Percentiles rank a stretch among this genome's conserved stretches.
Conservation (phyloP, 164 flowering plant genomes). For the Tetracentron sinense region DNA sequence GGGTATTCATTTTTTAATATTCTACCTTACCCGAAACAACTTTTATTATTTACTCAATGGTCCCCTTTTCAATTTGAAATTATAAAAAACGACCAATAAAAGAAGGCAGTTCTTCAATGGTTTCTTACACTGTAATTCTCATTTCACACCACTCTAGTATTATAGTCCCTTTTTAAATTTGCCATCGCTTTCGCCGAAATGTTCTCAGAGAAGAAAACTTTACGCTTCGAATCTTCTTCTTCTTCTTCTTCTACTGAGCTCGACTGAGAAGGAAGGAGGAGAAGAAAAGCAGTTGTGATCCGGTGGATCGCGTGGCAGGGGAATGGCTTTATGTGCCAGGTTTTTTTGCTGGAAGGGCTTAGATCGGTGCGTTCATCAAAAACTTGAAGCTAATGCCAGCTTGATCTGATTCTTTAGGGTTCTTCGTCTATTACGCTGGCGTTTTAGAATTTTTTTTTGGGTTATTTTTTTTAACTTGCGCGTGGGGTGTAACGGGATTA, state of each 20-base stretch:
- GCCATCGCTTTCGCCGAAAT: not conserved
- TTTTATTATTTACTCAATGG: no score
- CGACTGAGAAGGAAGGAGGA: not conserved
- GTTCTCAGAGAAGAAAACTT: not conserved
- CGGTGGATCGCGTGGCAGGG: not conserved
- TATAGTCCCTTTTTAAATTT: no score
- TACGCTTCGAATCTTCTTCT: not conserved
- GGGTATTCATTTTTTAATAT: no score
- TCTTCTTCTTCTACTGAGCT: not conserved
- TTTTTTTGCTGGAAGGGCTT: constrained; percentile 13
- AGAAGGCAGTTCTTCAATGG: no score
- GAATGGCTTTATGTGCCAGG: constrained; percentile 16
- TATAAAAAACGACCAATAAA: no score
- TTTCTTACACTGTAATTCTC: no score
- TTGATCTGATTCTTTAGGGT: not conserved
- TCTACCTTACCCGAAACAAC: no score
- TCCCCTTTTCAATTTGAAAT: no score
- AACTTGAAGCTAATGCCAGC: not conserved
- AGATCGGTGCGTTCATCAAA: constrained; percentile 12
- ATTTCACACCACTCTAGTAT: no score
- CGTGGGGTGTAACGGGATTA: no score
- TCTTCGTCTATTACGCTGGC: no score
- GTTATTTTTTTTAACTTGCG: no score
- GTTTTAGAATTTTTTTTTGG: not conserved
- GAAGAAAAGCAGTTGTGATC: not conserved